Evolutionary conservation across 169 alveolate genomes (phyloP).

Genomic region (Eimeria maxima): DNA sequence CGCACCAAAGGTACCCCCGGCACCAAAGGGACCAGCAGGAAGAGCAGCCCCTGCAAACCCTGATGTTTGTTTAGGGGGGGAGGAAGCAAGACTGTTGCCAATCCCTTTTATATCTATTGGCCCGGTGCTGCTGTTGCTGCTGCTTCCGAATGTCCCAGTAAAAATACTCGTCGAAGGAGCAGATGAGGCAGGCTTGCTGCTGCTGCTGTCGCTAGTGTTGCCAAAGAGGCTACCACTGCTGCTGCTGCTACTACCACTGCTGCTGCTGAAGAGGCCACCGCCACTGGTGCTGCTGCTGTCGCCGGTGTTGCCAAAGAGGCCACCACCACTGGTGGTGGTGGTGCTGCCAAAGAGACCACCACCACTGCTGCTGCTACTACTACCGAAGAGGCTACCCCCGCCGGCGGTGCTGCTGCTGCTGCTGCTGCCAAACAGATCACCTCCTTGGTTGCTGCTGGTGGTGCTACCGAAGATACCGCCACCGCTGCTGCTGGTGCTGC

Average conservation of each 20-base stretch:
- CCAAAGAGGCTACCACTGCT: constrained; percentile 27
- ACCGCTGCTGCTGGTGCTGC: constrained; percentile 36
- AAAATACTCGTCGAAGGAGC: not conserved
- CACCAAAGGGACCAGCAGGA: constrained; percentile 46
- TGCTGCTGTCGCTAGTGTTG: constrained; percentile 21
- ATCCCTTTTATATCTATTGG: constrained; percentile 26
- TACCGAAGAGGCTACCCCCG: not conserved
- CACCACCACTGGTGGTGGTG: constrained; percentile 22
- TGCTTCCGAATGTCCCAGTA: constrained; percentile 37
- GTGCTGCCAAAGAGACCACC: not conserved
- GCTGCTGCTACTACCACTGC: constrained; percentile 33
- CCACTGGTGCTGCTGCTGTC: constrained; percentile 40
- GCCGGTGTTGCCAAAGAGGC: constrained; percentile 42
- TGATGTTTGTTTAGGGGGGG: not conserved
- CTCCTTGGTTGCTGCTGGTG: not conserved
- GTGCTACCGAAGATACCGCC: not conserved
- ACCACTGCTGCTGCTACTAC: constrained; percentile 31
- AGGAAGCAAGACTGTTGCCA: constrained; percentile 28
- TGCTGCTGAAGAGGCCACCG: constrained; percentile 36
- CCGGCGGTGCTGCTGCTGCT: constrained; percentile 50
- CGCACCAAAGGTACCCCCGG: constrained; percentile 2
- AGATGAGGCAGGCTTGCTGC: not conserved
- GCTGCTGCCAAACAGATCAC: not conserved
- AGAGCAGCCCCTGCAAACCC: constrained; percentile 47
- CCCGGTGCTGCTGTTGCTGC: constrained; percentile 59